Percentiles rank a stretch among this genome's conserved stretches.
Conservation (phyloP, 495 filamentous ascomycete species). For the Beverwykella pulmonaria region DNA sequence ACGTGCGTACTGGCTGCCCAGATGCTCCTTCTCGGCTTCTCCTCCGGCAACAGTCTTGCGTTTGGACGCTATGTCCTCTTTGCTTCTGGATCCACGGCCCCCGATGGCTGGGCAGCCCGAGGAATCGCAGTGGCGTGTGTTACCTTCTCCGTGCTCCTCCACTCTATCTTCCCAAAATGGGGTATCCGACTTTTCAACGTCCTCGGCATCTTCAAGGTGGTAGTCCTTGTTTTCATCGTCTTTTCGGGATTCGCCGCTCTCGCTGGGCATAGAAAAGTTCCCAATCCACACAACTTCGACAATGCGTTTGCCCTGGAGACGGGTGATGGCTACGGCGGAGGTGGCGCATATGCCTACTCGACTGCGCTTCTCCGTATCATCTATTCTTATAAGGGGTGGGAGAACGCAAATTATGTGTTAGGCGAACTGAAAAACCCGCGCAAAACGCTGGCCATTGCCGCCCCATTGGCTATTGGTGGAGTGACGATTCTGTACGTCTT, state of each 20-base stretch:
- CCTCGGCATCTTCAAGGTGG: conserved; percentile 68
- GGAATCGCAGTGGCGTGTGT: conserved; percentile 68
- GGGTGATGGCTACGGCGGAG: conserved; percentile 34
- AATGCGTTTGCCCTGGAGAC: conserved; percentile 39
- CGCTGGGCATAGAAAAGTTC: conserved; percentile 28
- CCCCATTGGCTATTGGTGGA: conserved; percentile 30
- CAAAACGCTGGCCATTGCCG: conserved; percentile 31
- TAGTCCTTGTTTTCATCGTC: conserved; percentile 67
- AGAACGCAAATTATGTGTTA: conserved; percentile 36
- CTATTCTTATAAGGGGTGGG: conserved; percentile 37
- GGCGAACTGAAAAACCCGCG: conserved; percentile 32
- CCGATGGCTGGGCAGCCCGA: conserved; percentile 68
- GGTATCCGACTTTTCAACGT: conserved; percentile 68
- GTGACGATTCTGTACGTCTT: conserved; percentile 36
- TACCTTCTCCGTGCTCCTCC: conserved; percentile 64
- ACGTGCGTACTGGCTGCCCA: conserved; percentile 35
- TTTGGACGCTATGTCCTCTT: conserved; percentile 43
- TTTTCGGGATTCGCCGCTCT: conserved; percentile 58
- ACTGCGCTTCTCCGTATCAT: conserved; percentile 36
- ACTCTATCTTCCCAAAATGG: conserved; percentile 65
- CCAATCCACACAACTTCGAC: conserved; percentile 37
- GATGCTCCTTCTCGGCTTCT: conserved; percentile 56
- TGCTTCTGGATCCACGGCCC: conserved; percentile 59
- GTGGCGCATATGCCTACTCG: conserved; percentile 35
- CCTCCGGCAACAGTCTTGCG: conserved; percentile 45